Evolutionary conservation across 139 green algal genomes (phyloP).

Genomic region (Cymbomonas tetramitiformis): DNA sequence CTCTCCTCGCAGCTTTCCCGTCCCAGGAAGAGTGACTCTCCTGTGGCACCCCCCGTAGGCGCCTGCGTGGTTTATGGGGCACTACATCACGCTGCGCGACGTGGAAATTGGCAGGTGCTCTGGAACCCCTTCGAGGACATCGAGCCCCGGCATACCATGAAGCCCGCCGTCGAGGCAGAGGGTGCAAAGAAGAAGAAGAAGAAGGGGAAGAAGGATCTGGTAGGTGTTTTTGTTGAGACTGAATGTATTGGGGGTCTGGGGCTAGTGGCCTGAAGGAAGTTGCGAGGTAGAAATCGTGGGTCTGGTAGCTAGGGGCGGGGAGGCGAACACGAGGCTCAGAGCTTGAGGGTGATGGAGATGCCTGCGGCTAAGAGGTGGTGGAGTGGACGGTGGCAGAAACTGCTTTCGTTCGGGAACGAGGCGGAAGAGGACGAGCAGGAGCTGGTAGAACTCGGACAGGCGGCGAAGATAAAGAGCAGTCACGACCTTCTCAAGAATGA

Average conservation of each 20-base stretch:
- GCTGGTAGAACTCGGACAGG: slow-evolving; percentile 1
- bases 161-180: slow-evolving; percentile 21
- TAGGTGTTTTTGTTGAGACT: too few relatives aligned
- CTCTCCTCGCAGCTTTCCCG: not conserved
- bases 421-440: slow-evolving; percentile 47
- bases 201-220: slow-evolving; percentile 9
- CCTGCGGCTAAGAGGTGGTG: slow-evolving; percentile 51
- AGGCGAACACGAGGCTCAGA: too few relatives aligned
- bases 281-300: too few relatives aligned
- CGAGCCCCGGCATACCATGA: slow-evolving; percentile 35
- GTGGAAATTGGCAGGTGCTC: too few relatives aligned
- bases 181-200: slow-evolving; percentile 9
- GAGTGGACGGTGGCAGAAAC: slow-evolving; percentile 27
- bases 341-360: too few relatives aligned
- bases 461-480: slow-evolving; percentile 37
- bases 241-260: too few relatives aligned
- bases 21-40: slow-evolving; percentile 1
- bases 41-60: too few relatives aligned
- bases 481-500: slow-evolving; percentile 51
- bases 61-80: too few relatives aligned
- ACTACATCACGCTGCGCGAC: too few relatives aligned
- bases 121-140: slow-evolving; percentile 95
- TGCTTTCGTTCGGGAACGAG: slow-evolving; percentile 75
- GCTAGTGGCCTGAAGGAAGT: not conserved
- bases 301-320: too few relatives aligned